These are phyloP conservation scores for Leersia perrieri DNA, from an alignment of 176 grass and related monocot species.

Conservation along the genomic window DNA sequence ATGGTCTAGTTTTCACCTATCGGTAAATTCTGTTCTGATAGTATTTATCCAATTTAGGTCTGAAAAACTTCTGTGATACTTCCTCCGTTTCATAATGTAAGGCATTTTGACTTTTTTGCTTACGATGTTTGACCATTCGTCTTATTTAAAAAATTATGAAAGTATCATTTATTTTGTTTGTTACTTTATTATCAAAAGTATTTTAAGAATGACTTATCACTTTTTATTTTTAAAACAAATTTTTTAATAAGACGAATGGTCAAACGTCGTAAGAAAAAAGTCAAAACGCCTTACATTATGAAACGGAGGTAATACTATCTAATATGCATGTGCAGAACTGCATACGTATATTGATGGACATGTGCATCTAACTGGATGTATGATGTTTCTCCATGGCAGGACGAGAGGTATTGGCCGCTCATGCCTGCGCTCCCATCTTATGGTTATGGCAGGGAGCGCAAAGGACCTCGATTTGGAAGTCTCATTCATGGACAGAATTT, in stretches of 20 bases:
- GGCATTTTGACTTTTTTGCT: no score
- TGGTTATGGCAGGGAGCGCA: slow-evolving; percentile 84
- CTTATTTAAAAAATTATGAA: no score
- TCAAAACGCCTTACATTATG: no score
- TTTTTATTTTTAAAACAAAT: no score
- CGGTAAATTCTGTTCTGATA: not conserved
- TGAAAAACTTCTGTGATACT: not conserved
- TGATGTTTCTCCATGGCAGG: slow-evolving; percentile 41
- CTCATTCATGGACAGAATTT: slow-evolving; percentile 96
- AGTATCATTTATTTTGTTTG: no score
- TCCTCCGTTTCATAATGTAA: no score
- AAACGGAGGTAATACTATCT: no score
- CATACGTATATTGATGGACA: slow-evolving; percentile 23
- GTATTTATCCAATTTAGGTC: not conserved
- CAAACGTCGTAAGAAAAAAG: no score
- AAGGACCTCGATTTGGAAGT: slow-evolving; percentile 84
- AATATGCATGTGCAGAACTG: not conserved
- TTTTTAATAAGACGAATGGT: no score
- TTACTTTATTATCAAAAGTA: no score
- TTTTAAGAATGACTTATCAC: no score
- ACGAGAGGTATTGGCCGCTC: slow-evolving; percentile 78
- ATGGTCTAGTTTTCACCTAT: not conserved
- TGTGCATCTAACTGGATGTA: slow-evolving; percentile 10
- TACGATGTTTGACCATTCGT: no score
- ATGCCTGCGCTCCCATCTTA: slow-evolving; percentile 88